These are phyloP conservation scores for Acmispon strigosus DNA, from an alignment of 306 rosid genomes.

Conservation along the genomic window DNA sequence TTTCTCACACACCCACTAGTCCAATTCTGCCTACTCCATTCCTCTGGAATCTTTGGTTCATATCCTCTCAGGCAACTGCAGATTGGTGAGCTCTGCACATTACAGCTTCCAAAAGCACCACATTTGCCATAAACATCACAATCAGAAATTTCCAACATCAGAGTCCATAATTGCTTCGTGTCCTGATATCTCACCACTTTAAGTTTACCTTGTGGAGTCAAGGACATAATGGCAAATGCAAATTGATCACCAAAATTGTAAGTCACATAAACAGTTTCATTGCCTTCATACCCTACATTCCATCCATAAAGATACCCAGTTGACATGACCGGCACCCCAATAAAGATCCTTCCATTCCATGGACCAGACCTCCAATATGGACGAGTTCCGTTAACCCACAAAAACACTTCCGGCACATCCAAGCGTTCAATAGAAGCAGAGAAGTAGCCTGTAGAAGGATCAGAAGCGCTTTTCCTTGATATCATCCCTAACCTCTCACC, in stretches of 20 bases:
- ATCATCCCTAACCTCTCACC: constrained; percentile 19
- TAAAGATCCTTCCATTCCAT: constrained; percentile 38
- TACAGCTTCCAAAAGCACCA: constrained; percentile 41
- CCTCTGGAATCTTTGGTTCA: constrained; percentile 21
- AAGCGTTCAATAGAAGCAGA: constrained; percentile 9
- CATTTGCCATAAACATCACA: constrained; percentile 40
- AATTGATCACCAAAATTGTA: background rate
- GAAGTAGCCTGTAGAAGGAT: constrained; percentile 34
- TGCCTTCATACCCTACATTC: constrained; percentile 5
- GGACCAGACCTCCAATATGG: constrained; percentile 52
- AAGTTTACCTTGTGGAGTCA: constrained; percentile 29
- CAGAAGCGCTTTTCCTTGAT: constrained; percentile 36
- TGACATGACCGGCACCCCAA: constrained; percentile 34
- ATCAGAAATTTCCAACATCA: background rate
- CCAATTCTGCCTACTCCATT: constrained; percentile 36
- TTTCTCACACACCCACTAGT: constrained; percentile 40
- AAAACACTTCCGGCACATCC: constrained; percentile 31
- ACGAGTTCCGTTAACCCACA: constrained; percentile 29
- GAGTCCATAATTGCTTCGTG: background rate
- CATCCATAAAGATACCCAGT: constrained; percentile 26
- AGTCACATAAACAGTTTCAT: constrained; percentile 31
- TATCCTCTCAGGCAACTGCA: constrained; percentile 49
- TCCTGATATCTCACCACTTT: background rate
- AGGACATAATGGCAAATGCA: background rate
- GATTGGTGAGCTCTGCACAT: background rate